Evolutionary conservation across 352 stramenopile species (phyloP).

Genomic region (Aphanomyces stellatus): DNA sequence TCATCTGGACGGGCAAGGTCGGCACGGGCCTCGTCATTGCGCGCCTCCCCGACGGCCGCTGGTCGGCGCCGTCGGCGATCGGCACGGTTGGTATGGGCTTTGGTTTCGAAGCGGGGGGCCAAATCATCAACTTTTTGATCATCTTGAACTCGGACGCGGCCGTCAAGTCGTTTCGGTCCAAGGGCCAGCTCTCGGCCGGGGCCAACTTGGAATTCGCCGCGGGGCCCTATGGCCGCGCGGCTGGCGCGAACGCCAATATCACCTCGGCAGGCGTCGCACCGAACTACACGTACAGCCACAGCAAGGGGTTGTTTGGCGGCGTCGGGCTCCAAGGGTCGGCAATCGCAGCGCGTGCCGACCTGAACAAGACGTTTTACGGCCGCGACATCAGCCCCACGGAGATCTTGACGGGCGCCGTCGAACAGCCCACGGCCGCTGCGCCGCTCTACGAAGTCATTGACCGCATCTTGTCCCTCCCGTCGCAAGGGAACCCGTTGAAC

Average conservation of each 20-base stretch:
- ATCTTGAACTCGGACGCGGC: slow-evolving; percentile 91
- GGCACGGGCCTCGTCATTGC: slow-evolving; percentile 91
- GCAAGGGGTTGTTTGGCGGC: slow-evolving; percentile 79
- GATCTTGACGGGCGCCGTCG: slow-evolving; percentile 72
- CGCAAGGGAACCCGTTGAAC: slow-evolving; percentile 16
- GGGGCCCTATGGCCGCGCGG: slow-evolving; percentile 67
- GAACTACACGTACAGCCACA: slow-evolving; percentile 86
- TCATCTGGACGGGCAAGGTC: slow-evolving; percentile 79
- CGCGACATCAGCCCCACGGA: slow-evolving; percentile 74
- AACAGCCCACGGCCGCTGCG: slow-evolving; percentile 68
- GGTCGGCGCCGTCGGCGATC: slow-evolving; percentile 93
- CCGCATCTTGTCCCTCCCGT: slow-evolving; percentile 58
- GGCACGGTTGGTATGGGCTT: slow-evolving; percentile 86
- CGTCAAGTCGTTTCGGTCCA: slow-evolving; percentile 86
- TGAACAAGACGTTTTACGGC: slow-evolving; percentile 88
- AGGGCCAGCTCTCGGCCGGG: slow-evolving; percentile 69
- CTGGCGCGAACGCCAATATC: slow-evolving; percentile 67
- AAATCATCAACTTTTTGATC: slow-evolving; percentile 85
- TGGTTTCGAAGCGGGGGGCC: slow-evolving; percentile 61
- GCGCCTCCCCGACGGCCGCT: slow-evolving; percentile 89
- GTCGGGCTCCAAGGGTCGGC: slow-evolving; percentile 70
- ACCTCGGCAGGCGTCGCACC: slow-evolving; percentile 60
- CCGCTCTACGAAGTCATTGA: slow-evolving; percentile 78
- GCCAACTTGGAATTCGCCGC: slow-evolving; percentile 77
- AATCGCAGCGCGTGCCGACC: slow-evolving; percentile 62